Evolutionary conservation across 2,329 filamentous ascomycete genomes (phyloP), one percentile per base, ranked within the genome.

Genomic region (Aspergillus flavus): DNA sequence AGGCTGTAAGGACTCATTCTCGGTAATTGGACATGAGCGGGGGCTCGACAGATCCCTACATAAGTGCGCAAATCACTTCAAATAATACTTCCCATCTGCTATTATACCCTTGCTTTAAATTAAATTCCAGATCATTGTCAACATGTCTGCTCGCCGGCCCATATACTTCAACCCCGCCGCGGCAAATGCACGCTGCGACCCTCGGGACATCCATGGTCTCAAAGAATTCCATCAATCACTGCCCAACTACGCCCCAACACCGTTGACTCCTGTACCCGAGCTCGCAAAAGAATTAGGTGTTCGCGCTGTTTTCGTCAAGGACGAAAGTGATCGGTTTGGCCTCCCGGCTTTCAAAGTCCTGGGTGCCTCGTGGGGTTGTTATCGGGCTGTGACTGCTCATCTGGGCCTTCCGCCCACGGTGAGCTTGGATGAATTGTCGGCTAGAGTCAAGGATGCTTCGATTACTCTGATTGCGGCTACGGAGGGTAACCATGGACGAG

Each of bases 341-440:
- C 81, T 94, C 1, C 89, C 90, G 0, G 85, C 91, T 0, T 94
- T 94, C 82, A 95, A 95, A 76, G 91, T 94, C 52, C 84, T 94
- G 0, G 92, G 91, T 23, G 91, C 91, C 1, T 91, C 89, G 0
- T 94, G 90, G 90, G 90, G 86, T 0, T 83, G 86, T 3, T 89
- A 87, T 68, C 83, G 85, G 7, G 86, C 88, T 16, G 71, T 92
- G 7, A 72, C 79, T 0, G 71, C 77, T 1, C 74, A 78, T 9
- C 75, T 88, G 0, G 74, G 72, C 2, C 75, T 87, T 0, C 74
- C 82, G 0, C 66, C 79, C 0, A 78, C 79, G 1, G 73, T 81
- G 0, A 72, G 77, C 3, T 70, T 89, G 0, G 76, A 81, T 0
- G 75, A 81, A 0, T 68, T 89, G 1, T 77, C 78, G 3, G 54